Evolutionary conservation across 257 asterid genomes (phyloP).

Genomic region (Solanum clarkiae): DNA sequence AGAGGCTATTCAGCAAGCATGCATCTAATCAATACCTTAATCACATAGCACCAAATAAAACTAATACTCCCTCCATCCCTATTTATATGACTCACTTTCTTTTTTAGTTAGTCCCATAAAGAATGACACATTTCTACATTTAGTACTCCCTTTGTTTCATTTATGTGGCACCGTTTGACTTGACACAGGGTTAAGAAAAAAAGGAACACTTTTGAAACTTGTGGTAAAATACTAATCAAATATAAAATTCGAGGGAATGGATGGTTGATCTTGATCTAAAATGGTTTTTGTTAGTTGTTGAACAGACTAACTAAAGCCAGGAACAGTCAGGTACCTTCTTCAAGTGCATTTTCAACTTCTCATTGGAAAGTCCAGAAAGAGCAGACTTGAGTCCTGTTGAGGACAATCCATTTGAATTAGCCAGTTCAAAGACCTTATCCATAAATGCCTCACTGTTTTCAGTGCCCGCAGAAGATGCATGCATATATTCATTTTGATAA

Average conservation of each 20-base stretch:
- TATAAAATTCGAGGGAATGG: not conserved
- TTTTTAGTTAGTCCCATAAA: not conserved
- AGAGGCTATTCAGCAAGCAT: not conserved
- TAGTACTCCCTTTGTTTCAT: not conserved
- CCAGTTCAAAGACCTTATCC: conserved; percentile 60
- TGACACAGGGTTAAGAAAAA: too few relatives aligned
- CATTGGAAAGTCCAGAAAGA: conserved; percentile 48
- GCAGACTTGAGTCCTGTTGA: conserved; percentile 51
- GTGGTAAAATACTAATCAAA: not conserved
- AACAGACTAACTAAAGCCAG: not conserved
- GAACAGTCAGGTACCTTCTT: conserved; percentile 39
- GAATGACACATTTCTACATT: not conserved
- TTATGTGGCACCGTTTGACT: too few relatives aligned
- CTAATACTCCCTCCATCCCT: not conserved
- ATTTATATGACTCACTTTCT: not conserved
- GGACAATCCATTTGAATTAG: conserved; percentile 71
- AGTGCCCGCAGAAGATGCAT: conserved; percentile 26
- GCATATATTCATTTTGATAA: conserved; percentile 49
- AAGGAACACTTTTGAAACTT: too few relatives aligned
- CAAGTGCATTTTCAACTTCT: conserved; percentile 33
- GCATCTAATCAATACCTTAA: not conserved
- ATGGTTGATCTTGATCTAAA: not conserved
- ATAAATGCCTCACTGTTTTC: conserved; percentile 40
- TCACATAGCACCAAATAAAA: not conserved
- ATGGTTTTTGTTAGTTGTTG: not conserved